phyloP scores from a whole-genome alignment of 768 basidiomycete species.

The Lentinula sp. region DNA sequence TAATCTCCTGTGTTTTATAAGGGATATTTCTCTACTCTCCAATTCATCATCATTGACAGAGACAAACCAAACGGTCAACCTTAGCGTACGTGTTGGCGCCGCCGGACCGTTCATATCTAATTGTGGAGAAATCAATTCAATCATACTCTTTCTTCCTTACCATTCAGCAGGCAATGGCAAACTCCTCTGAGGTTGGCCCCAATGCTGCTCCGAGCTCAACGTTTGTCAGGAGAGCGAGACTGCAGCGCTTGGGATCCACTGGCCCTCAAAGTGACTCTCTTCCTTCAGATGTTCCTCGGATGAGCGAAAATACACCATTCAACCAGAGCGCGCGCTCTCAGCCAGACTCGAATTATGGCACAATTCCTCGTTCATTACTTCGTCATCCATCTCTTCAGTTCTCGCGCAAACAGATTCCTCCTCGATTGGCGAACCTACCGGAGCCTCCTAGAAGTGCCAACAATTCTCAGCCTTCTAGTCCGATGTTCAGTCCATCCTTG shows the following conservation, averaged over 20 bases:
- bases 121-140: background rate
- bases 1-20: too few relatives aligned
- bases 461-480: slow-evolving; percentile 30
- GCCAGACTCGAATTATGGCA: slow-evolving; percentile 39
- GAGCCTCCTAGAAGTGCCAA: slow-evolving; percentile 23
- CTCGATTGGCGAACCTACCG: slow-evolving; percentile 29
- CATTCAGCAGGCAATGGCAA: background rate
- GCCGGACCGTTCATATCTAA: too few relatives aligned
- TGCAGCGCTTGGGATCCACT: background rate
- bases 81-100: too few relatives aligned
- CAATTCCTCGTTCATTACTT: slow-evolving; percentile 24
- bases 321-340: slow-evolving; percentile 1
- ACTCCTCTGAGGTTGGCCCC: slow-evolving; percentile 1
- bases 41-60: too few relatives aligned
- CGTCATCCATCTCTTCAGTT: slow-evolving; percentile 24
- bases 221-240: slow-evolving; percentile 5
- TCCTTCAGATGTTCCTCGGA: background rate
- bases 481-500: slow-evolving; percentile 28
- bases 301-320: background rate
- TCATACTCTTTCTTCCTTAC: background rate
- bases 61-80: too few relatives aligned
- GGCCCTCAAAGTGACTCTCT: slow-evolving; percentile 1
- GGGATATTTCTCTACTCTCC: too few relatives aligned
- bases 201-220: slow-evolving; percentile 5
- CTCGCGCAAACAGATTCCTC: slow-evolving; percentile 24